These are phyloP conservation scores for Citrullus amarus DNA, from an alignment of 306 rosid genomes.

Conservation along the genomic window DNA sequence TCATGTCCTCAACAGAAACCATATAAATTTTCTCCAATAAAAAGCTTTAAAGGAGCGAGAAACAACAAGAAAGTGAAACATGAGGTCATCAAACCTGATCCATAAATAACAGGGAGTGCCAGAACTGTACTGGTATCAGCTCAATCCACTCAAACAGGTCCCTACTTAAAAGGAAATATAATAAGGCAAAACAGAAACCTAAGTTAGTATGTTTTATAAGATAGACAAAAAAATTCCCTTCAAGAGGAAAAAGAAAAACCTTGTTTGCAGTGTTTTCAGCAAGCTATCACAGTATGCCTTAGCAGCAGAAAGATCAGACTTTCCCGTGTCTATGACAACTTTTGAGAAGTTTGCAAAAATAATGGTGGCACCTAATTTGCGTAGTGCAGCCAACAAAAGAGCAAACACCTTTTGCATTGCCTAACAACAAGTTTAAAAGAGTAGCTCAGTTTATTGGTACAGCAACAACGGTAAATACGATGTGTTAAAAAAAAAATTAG, in stretches of 20 bases:
- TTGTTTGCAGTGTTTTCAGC: conserved; percentile 67
- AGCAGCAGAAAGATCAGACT: conserved; percentile 70
- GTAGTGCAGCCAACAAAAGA: conserved; percentile 64
- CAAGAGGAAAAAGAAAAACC: conserved; percentile 28
- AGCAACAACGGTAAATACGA: neutral
- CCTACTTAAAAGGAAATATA: conserved; percentile 32
- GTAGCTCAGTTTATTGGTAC: neutral
- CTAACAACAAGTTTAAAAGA: conserved; percentile 25
- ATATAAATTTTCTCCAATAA: neutral
- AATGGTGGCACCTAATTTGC: conserved; percentile 85
- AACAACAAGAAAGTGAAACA: neutral
- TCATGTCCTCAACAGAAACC: neutral
- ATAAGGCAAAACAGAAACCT: conserved; percentile 12
- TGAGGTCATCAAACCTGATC: conserved; percentile 54
- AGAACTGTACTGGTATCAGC: conserved; percentile 72
- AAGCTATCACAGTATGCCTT: conserved; percentile 84
- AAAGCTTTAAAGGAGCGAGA: neutral
- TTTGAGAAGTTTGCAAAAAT: conserved; percentile 83
- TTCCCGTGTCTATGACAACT: conserved; percentile 86
- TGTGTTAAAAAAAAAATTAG: too few relatives aligned
- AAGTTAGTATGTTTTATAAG: neutral
- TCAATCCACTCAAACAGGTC: conserved; percentile 95
- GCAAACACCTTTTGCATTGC: conserved; percentile 91
- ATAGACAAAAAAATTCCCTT: neutral
- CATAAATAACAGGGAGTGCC: conserved; percentile 86